Evolutionary conservation across 2,329 filamentous ascomycete genomes (phyloP), one percentile per base, ranked within the genome.

Genomic region (Pseudocercospora musae): DNA sequence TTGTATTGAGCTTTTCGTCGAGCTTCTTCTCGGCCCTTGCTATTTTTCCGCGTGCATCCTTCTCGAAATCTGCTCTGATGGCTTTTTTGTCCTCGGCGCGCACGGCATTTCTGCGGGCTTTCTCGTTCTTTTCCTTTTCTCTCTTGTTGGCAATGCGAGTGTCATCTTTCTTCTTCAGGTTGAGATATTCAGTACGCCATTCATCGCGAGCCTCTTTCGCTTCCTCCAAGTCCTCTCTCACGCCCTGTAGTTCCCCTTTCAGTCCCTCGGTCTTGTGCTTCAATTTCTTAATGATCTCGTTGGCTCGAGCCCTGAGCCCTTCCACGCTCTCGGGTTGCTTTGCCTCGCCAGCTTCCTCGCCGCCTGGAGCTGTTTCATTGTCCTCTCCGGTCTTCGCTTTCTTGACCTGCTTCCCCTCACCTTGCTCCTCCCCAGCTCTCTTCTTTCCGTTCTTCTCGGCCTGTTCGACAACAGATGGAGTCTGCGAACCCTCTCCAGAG

Each of bases 1-100:
- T 58, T 2, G 54, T 61, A 13, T 53, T 52, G 21, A 59, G 55
- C 57, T 67, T 56, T 4, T 33, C 52, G 40, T 55, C 58, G 9
- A 65, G 37, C 9, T 49, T 61, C 18, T 60, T 62, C 21, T 62
- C 40, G 21, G 49, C 25, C 4, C 44, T 59, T 4, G 31, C 40
- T 2, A 13, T 53, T 6, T n/a, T 58, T 59, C 10, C 42, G 11
- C 1, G 46, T 27, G 11, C 55, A 37, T 68, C 54, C 23, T 40
- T 53, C 11, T 58, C 33, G 27, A 29, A 37, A 21, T 60, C 55
- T 44, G 46, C 44, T 44, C 62, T 42, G 15, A 65, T 4, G 25
- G 54, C 59, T 29, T 54, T 49, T 50, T 61, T 48, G 21, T 53
- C 55, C 53, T 61, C 29, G 15, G 27, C 37, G 4, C 46, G 15